These are phyloP conservation scores for Solanum rostratum DNA, from an alignment of 257 asterid genomes.

Conservation along the genomic window DNA sequence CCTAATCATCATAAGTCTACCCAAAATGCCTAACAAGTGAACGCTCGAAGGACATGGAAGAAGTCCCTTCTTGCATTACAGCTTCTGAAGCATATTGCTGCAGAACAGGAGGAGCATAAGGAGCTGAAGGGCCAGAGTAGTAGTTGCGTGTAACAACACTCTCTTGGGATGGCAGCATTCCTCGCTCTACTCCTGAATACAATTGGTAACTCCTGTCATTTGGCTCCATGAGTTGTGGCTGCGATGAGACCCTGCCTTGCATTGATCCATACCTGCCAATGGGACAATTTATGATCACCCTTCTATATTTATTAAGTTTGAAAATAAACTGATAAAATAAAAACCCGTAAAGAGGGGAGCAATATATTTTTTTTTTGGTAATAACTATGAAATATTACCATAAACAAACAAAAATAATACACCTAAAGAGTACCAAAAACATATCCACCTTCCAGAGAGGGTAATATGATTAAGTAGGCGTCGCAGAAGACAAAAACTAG, in stretches of 20 bases:
- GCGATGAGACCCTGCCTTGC: constrained; percentile 6
- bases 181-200: constrained; percentile 3
- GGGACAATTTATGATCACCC: constrained; percentile 1
- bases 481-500: not conserved
- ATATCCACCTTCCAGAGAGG: not conserved
- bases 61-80: not conserved
- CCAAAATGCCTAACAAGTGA: not conserved
- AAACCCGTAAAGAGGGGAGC: not conserved
- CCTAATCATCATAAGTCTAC: not conserved
- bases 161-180: constrained; percentile 8
- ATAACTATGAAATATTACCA: not conserved
- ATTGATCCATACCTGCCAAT: constrained; percentile 15
- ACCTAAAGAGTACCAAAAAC: not conserved
- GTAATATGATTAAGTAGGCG: not conserved
- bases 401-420: not conserved
- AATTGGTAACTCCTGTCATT: constrained; percentile 14
- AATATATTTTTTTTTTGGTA: not conserved
- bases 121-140: constrained; percentile 6
- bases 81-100: constrained; percentile 14
- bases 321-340: not conserved
- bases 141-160: constrained; percentile 13
- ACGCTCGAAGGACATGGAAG: not conserved
- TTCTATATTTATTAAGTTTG: not conserved
- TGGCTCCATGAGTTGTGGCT: constrained; percentile 10
- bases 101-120: constrained; percentile 10